A percentile compares a stretch with the other conserved stretches of the same genome.
These are phyloP conservation scores for Ophiostoma novo-ulmi DNA, from an alignment of 2,329 filamentous ascomycete species.

Conservation along the genomic window DNA sequence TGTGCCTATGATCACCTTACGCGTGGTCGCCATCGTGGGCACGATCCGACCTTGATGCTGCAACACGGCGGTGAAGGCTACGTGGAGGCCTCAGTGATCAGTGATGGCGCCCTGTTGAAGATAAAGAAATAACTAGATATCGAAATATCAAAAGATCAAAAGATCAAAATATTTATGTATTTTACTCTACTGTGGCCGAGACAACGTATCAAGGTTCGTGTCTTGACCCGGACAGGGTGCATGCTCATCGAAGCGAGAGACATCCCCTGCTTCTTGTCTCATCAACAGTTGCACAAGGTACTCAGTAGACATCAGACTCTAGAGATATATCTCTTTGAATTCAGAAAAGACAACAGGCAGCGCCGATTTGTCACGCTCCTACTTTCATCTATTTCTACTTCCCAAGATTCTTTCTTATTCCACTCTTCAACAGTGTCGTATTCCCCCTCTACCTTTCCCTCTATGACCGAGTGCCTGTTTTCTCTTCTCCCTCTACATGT, in stretches of 20 bases:
- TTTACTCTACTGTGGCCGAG: not conserved
- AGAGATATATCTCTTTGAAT: too few relatives aligned
- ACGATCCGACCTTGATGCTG: not conserved
- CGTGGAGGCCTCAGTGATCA: too few relatives aligned
- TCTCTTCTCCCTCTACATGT: not conserved
- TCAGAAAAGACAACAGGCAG: not conserved
- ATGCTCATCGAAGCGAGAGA: constrained; percentile 11
- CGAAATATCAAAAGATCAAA: too few relatives aligned
- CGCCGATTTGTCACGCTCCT: not conserved
- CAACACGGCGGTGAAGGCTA: not conserved
- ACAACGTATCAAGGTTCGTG: not conserved
- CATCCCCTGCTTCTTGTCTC: constrained; percentile 14
- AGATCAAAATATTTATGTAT: not conserved
- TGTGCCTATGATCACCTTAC: not conserved
- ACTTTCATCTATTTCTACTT: not conserved
- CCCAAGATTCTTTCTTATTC: not conserved
- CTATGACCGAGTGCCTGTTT: constrained; percentile 8
- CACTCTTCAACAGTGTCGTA: constrained; percentile 5
- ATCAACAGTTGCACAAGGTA: not conserved
- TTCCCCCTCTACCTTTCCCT: not conserved
- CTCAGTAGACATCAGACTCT: too few relatives aligned
- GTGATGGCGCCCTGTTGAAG: too few relatives aligned
- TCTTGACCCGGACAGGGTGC: not conserved
- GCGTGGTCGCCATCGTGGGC: not conserved
- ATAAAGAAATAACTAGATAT: too few relatives aligned